Conservation (phyloP, 371 early-diverging fungal genomes). For the Mortierella sp. region DNA sequence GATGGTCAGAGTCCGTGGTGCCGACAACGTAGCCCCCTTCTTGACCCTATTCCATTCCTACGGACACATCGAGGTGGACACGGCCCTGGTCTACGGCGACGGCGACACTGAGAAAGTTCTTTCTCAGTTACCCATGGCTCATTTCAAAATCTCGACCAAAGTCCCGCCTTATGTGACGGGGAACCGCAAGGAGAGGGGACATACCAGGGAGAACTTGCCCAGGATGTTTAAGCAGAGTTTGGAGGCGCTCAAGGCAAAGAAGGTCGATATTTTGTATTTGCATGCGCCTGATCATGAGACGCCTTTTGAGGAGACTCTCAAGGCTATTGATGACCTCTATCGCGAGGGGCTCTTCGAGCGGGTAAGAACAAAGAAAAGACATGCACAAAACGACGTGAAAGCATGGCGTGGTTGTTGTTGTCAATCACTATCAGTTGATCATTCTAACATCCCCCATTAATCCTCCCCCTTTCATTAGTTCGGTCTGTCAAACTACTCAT, state of each 20-base stretch:
- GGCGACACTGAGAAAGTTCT: slow-evolving; percentile 24
- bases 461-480: background rate
- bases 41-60: slow-evolving; percentile 10
- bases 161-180: slow-evolving; percentile 63
- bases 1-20: slow-evolving; percentile 8
- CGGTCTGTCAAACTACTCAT: slow-evolving; percentile 64
- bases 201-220: slow-evolving; percentile 61
- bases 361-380: slow-evolving; percentile 8
- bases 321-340: slow-evolving; percentile 61
- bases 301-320: slow-evolving; percentile 59
- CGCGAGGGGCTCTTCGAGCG: slow-evolving; percentile 59
- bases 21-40: slow-evolving; percentile 8
- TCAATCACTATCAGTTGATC: background rate
- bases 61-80: slow-evolving; percentile 24
- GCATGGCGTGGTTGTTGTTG: no score
- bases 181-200: no score
- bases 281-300: slow-evolving; percentile 64
- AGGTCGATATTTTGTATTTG: slow-evolving; percentile 65
- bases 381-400: no score
- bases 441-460: background rate
- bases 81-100: slow-evolving; percentile 18
- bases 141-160: slow-evolving; percentile 58
- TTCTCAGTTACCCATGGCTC: background rate
- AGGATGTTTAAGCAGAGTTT: slow-evolving; percentile 54
- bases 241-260: slow-evolving; percentile 46